phyloP scores from a whole-genome alignment of 2,329 filamentous ascomycete genomes.

The Alternaria consortialis region DNA sequence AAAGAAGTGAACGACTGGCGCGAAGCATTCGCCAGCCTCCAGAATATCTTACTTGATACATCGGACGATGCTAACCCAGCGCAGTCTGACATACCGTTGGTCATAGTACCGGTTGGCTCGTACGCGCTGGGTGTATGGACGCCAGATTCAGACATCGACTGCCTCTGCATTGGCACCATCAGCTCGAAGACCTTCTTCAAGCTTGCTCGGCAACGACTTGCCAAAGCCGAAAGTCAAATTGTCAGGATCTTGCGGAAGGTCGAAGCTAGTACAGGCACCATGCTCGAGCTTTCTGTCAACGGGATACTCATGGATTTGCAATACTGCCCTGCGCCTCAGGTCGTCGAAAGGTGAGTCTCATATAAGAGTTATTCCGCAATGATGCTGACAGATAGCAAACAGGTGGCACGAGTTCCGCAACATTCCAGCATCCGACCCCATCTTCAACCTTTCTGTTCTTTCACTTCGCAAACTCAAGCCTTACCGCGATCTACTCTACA shows the following conservation, averaged over 20 bases:
- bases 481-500: conserved; percentile 68
- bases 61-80: conserved; percentile 16
- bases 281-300: conserved; percentile 69
- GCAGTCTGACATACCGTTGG: conserved; percentile 50
- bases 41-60: conserved; percentile 53
- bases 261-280: conserved; percentile 66
- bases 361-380: neutral
- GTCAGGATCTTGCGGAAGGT: conserved; percentile 66
- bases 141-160: conserved; percentile 69
- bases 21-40: conserved; percentile 59
- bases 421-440: conserved; percentile 60
- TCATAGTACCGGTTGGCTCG: conserved; percentile 71
- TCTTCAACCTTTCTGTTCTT: conserved; percentile 65
- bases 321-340: conserved; percentile 67
- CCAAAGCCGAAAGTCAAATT: conserved; percentile 55
- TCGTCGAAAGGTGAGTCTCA: conserved; percentile 60
- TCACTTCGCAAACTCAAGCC: conserved; percentile 71
- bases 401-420: conserved; percentile 53
- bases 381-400: conserved; percentile 13
- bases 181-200: conserved; percentile 69
- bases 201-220: conserved; percentile 64
- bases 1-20: conserved; percentile 56
- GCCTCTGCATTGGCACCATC: conserved; percentile 70
- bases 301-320: conserved; percentile 70
- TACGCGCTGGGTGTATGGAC: conserved; percentile 72